Conservation (phyloP, 441 rosid species). For the Euphorbia celastroides region DNA sequence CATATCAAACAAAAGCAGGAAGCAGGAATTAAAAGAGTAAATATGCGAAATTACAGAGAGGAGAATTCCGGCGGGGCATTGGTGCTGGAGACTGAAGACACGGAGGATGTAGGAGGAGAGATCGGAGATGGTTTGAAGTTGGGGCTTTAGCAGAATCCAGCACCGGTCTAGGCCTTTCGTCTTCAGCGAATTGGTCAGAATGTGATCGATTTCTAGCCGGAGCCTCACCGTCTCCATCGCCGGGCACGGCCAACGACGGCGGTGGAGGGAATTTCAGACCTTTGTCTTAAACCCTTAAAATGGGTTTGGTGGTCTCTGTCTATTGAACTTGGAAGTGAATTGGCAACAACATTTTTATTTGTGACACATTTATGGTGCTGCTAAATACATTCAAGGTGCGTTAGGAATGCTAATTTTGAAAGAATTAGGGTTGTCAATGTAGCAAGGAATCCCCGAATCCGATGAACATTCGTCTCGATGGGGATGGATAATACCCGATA, state of each 20-base stretch:
- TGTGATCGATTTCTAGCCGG: conserved; percentile 49
- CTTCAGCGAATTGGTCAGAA: conserved; percentile 50
- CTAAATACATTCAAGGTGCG: too few relatives aligned
- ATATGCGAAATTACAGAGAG: conserved; percentile 47
- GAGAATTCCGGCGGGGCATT: conserved; percentile 67
- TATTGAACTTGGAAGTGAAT: too few relatives aligned
- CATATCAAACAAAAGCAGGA: background rate
- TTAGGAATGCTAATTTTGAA: too few relatives aligned
- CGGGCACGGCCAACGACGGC: background rate
- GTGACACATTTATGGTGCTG: too few relatives aligned
- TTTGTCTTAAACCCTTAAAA: conserved; percentile 27
- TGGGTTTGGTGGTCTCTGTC: background rate
- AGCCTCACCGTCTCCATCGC: conserved; percentile 50
- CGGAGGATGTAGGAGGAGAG: conserved; percentile 50
- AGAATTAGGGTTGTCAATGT: too few relatives aligned
- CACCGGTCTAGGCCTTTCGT: conserved; percentile 51
- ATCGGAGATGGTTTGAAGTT: conserved; percentile 58
- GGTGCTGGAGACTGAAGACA: conserved; percentile 47
- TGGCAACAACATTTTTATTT: too few relatives aligned
- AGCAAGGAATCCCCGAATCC: too few relatives aligned
- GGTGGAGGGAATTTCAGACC: background rate
- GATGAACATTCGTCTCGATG: too few relatives aligned
- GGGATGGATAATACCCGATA: too few relatives aligned
- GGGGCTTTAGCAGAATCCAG: conserved; percentile 81
- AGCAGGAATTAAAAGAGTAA: background rate